Base-by-base conservation (phyloP, 805 yeast species). In the Yamadazyma sp. region DNA sequence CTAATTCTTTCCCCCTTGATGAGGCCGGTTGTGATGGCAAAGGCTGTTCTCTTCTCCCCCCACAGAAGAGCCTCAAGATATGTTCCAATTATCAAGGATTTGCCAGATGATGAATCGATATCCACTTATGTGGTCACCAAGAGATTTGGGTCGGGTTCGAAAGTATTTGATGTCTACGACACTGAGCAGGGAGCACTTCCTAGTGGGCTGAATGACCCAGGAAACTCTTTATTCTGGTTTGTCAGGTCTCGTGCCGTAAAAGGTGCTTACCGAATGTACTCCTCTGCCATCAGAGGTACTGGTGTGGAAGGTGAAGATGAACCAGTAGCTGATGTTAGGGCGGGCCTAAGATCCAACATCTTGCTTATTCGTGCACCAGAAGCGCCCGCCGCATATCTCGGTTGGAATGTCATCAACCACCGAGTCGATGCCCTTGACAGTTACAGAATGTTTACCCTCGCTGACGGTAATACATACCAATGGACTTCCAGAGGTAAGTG, bases 201-300 rank as follows among this genome's bases (percentile, higher is more conserved):
- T 7, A 40, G 57, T 32, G 75, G 75, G 4, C 62, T 73, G 13
- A 50, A 57, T 3, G 70, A 74, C 32, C 65, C 71, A n/a, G 56
- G 59, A 11, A 60, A 73, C 30, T 58, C 73, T 19, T 46, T 76
- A 12, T 77, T 71, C 50, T 73, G 77, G 71, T 73, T 76, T 60
- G 68, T 66, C 11, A 65, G 84, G 46, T 78, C 84, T n/a, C 66
- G 83, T 44, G 81, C 83, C 3, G 83, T 78, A 35, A 78, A 78
- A 55, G 83, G 84, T 34, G 80, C 82, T 2, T 79, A 77, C 60
- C 76, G 71, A 52, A 71, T 78, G 77, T 78, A 64, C 47, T 67
- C 73, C 7, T 48, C 62, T 8, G 62, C 53, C 12, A 59, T 71
- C 28, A 46, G 52, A 24, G 64, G 59, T 3, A 71, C 77, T 1